Evolutionary conservation across 805 yeast genomes (phyloP).

Genomic region (Kodamaea jinghongensis): DNA sequence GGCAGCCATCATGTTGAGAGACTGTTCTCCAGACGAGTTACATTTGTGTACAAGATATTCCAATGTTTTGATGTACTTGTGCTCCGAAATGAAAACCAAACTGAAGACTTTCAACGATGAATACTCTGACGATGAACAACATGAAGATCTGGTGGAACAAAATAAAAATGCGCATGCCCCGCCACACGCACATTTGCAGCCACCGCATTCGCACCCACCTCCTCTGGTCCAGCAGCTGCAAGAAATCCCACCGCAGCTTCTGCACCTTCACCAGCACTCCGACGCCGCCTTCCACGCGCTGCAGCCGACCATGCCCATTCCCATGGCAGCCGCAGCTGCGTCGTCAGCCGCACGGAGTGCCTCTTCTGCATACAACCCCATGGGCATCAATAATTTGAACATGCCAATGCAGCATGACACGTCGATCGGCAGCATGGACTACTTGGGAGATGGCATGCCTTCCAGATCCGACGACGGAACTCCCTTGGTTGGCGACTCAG

Average conservation of each 20-base stretch:
- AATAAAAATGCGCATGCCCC: too few species aligned
- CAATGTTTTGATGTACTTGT: constrained; percentile 69
- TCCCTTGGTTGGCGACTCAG: constrained; percentile 35
- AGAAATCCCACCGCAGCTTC: background rate
- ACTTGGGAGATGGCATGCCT: constrained; percentile 1
- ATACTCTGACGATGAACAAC: constrained; percentile 12
- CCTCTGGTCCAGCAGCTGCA: constrained; percentile 1
- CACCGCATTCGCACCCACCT: constrained; percentile 2
- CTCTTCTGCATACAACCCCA: background rate
- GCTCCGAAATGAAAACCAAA: constrained; percentile 66
- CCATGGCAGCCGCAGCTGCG: too few species aligned
- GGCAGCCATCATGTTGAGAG: constrained; percentile 71
- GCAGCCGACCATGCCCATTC: too few species aligned
- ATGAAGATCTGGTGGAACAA: constrained; percentile 3
- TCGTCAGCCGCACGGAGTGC: too few species aligned
- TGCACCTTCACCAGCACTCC: too few species aligned
- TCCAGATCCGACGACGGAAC: constrained; percentile 8
- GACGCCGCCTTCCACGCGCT: too few species aligned
- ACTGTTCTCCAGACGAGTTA: constrained; percentile 85
- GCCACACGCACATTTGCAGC: background rate
- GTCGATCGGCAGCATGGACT: constrained; percentile 2
- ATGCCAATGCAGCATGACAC: background rate
- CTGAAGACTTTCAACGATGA: constrained; percentile 21
- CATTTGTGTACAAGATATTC: constrained; percentile 81
- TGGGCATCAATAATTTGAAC: background rate